Percentiles rank a stretch among this genome's conserved stretches.
Evolutionary conservation across 805 yeast species (phyloP).

Genomic region (Zygoascus tannicola): DNA sequence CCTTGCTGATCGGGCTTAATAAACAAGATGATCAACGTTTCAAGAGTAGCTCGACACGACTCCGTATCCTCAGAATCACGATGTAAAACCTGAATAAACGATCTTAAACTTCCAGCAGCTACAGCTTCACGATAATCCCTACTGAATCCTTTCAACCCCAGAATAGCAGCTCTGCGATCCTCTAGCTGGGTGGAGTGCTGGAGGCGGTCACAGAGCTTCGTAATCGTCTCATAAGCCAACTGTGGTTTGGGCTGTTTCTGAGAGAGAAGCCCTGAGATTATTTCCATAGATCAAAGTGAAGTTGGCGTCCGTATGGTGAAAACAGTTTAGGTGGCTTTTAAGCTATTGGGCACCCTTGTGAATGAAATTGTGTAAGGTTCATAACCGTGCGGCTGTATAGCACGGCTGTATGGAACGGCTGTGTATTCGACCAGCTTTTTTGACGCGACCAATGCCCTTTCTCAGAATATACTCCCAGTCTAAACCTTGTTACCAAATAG

Average conservation of each 20-base stretch:
- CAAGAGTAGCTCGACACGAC: conserved; percentile 69
- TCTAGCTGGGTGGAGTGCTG: conserved; percentile 71
- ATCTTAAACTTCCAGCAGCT: conserved; percentile 75
- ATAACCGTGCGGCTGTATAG: too few species aligned
- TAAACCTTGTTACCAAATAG: too few species aligned
- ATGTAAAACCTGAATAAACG: conserved; percentile 54
- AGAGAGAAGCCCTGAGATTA: conserved; percentile 31
- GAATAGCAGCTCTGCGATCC: conserved; percentile 85
- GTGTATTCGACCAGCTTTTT: too few species aligned
- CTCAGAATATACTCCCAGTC: too few species aligned
- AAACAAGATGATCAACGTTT: conserved; percentile 74
- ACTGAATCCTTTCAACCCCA: conserved; percentile 80
- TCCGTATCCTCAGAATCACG: conserved; percentile 63
- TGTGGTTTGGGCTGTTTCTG: conserved; percentile 42
- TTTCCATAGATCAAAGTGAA: too few species aligned
- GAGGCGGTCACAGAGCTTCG: conserved; percentile 80
- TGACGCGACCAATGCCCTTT: too few species aligned
- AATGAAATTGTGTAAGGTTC: too few species aligned
- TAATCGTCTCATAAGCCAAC: conserved; percentile 73
- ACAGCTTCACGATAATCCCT: conserved; percentile 85
- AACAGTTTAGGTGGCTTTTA: too few species aligned
- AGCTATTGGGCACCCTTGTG: too few species aligned
- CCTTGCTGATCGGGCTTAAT: conserved; percentile 37
- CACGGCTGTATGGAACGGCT: too few species aligned
- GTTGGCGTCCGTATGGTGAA: too few species aligned